Conservation (phyloP, 768 basidiomycete genomes). For the Strobilomyces confusus region DNA sequence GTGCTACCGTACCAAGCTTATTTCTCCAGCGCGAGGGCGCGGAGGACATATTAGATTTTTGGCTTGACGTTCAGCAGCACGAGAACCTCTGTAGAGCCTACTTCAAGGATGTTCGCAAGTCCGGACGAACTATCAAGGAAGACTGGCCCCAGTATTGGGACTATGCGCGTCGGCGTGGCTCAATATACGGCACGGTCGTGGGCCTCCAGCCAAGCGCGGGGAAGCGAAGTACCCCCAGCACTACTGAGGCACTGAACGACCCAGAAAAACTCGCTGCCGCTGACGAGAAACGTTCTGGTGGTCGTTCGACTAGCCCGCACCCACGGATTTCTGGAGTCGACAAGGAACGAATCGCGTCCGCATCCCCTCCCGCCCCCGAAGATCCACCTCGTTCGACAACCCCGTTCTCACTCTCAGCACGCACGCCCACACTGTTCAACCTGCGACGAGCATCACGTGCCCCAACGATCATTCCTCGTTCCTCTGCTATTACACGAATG, state of each 20-base stretch:
- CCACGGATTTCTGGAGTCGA: slow-evolving; percentile 37
- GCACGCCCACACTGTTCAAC: slow-evolving; percentile 75
- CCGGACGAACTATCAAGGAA: slow-evolving; percentile 86
- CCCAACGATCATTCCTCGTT: slow-evolving; percentile 91
- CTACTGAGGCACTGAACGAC: slow-evolving; percentile 65
- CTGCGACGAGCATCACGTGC: slow-evolving; percentile 78
- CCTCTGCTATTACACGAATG: slow-evolving; percentile 81
- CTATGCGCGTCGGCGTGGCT: slow-evolving; percentile 86
- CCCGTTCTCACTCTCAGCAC: slow-evolving; percentile 72
- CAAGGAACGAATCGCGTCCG: slow-evolving; percentile 39
- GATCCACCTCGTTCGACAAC: slow-evolving; percentile 66
- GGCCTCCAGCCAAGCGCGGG: slow-evolving; percentile 58
- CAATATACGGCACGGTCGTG: slow-evolving; percentile 89
- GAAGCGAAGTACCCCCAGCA: slow-evolving; percentile 81
- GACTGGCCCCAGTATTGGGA: slow-evolving; percentile 99
- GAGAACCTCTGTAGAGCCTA: slow-evolving; percentile 98
- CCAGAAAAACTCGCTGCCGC: slow-evolving; percentile 56
- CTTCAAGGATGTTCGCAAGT: slow-evolving; percentile 97
- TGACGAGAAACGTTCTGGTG: slow-evolving; percentile 46
- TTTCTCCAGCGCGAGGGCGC: slow-evolving; percentile 95
- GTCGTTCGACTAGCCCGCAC: slow-evolving; percentile 57
- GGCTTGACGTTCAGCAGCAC: slow-evolving; percentile 99
- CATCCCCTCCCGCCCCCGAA: slow-evolving; percentile 46
- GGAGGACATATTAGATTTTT: slow-evolving; percentile 96
- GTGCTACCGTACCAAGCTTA: slow-evolving; percentile 47